Conservation (phyloP, 768 basidiomycete genomes). For the Melanogaster broomeanus region DNA sequence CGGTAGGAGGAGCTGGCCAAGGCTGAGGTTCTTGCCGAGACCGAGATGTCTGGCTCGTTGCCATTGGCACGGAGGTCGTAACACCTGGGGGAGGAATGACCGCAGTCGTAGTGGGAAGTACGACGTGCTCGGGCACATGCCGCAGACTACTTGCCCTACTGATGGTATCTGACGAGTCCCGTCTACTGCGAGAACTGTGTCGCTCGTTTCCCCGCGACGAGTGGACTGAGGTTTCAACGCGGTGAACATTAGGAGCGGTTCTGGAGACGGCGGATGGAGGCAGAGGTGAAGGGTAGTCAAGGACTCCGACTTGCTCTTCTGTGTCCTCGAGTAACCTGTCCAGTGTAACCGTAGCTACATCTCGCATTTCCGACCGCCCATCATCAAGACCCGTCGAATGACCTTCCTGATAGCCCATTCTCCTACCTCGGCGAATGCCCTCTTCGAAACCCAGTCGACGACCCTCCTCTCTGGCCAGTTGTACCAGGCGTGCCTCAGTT, state of each 20-base stretch:
- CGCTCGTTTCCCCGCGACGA: slow-evolving; percentile 20
- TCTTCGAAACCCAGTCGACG: slow-evolving; percentile 51
- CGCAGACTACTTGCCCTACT: slow-evolving; percentile 12
- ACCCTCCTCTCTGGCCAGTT: slow-evolving; percentile 56
- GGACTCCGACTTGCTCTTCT: slow-evolving; percentile 24
- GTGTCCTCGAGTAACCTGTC: slow-evolving; percentile 29
- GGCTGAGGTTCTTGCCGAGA: slow-evolving; percentile 14
- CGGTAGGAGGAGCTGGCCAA: slow-evolving; percentile 16
- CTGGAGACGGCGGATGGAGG: slow-evolving; percentile 14
- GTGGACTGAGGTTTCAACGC: slow-evolving; percentile 16
- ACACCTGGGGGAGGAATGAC: slow-evolving; percentile 6
- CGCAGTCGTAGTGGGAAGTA: slow-evolving; percentile 4
- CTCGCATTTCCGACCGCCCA: slow-evolving; percentile 14
- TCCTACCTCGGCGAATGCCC: slow-evolving; percentile 42
- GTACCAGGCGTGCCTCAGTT: slow-evolving; percentile 47
- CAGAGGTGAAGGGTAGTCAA: slow-evolving; percentile 12
- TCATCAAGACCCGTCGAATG: slow-evolving; percentile 16
- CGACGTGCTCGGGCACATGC: slow-evolving; percentile 12
- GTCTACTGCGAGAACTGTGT: slow-evolving; percentile 19
- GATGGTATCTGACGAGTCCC: slow-evolving; percentile 12
- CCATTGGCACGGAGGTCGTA: slow-evolving; percentile 7
- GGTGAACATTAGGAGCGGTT: slow-evolving; percentile 27
- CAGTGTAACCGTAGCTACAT: slow-evolving; percentile 17
- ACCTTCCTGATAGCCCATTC: slow-evolving; percentile 30
- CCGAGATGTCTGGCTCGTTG: slow-evolving; percentile 16